Evolutionary conservation across 768 basidiomycete species (phyloP), one percentile per base, ranked within the genome.

Genomic region (Ramaria rubella): DNA sequence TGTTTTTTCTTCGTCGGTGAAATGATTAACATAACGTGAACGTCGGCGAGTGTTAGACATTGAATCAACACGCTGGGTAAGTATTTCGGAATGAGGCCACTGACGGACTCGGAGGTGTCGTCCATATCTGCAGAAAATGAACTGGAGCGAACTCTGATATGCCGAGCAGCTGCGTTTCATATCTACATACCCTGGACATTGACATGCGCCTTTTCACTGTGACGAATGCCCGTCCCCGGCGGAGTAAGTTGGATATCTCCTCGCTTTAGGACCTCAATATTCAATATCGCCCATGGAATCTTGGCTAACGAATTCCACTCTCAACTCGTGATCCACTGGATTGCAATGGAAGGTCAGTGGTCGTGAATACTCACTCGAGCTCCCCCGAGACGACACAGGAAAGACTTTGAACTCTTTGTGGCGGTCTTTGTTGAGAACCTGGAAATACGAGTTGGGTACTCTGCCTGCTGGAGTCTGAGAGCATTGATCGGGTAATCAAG

Each of bases 221-320:
- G 94, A 0, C 83, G 77, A 64, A 97, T 95, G 3, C 95, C 95
- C 0, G 87, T 94, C 8, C 94, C 94, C 0, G 94, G 83, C 1
- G 87, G 90, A 2, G 94, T 94, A 73, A 96, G 81, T 69, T 97
- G 94, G 29, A 97, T 63, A 63, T 92, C 87, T 1, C 95, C 94
- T 15, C 92, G 83, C 67, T 85, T 84, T 66, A 97, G 81, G 57
- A 94, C 76, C 68, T 98, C 95, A 52, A 80, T 78, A 72, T 95
- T 95, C 38, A n/a, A n/a, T n/a, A n/a, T n/a, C n/a, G n/a, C 86
- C 85, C 87, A 96, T 89, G 4, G 86, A 90, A 71, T 97, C 95
- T 69, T 86, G 80, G 73, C 93, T 91, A n/a, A n/a, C n/a, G 86
- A 90, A 71, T 97, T 94, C 69, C 86, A 80, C 72, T 92, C 90